These are phyloP conservation scores for Tolypocladium tundrense DNA, from an alignment of 2,329 filamentous ascomycete species.

Conservation along the genomic window DNA sequence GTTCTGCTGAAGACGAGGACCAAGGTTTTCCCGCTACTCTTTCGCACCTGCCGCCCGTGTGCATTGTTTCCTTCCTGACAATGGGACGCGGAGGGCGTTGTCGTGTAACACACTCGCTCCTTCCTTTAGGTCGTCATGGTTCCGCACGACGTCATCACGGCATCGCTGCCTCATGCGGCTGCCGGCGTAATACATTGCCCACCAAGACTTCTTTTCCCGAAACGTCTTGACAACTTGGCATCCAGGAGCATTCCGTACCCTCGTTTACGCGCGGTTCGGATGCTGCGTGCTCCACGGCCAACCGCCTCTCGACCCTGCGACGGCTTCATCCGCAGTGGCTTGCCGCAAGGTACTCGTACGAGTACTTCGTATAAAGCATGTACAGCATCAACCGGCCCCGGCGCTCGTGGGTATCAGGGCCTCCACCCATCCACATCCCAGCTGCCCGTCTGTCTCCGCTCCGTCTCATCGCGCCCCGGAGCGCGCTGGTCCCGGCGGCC, in stretches of 20 bases:
- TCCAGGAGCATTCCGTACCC: too few species aligned
- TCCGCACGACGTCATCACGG: too few species aligned
- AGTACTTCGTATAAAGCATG: too few species aligned
- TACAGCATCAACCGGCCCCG: background rate
- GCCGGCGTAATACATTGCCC: background rate
- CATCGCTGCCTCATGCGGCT: too few species aligned
- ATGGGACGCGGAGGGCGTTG: background rate
- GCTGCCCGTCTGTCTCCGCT: background rate
- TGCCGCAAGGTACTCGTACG: too few species aligned
- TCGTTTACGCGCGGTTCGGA: too few species aligned
- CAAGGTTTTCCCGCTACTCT: background rate
- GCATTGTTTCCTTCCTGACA: background rate
- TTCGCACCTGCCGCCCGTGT: background rate
- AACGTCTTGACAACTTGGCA: too few species aligned
- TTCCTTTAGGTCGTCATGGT: too few species aligned
- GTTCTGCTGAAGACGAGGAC: too few species aligned
- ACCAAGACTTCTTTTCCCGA: background rate
- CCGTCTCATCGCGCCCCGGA: background rate
- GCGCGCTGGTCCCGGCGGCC: background rate
- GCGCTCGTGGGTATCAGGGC: background rate
- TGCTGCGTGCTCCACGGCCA: background rate
- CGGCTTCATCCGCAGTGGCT: background rate
- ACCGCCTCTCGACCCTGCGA: background rate
- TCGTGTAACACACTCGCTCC: background rate
- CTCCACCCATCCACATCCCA: background rate